Base-by-base conservation (phyloP, 768 basidiomycete species). In the Pleurotus tuoliensis region DNA sequence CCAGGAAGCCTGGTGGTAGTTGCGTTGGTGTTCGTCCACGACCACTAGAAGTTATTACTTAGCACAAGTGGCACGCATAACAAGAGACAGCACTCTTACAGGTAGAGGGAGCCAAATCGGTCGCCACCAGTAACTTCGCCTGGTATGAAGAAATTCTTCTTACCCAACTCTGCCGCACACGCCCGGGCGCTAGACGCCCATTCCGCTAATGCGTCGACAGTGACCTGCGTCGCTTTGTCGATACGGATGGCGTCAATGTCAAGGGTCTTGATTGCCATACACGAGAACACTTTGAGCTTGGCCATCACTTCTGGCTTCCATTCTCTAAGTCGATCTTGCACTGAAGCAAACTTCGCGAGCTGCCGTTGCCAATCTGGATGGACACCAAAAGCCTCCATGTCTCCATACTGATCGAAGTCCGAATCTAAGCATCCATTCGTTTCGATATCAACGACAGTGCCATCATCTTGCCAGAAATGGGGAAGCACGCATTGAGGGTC, bases 331-430 rank as follows among this genome's bases (percentile, higher is more conserved):
- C 94, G 91, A 69, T 97, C 94, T 67, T 97, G 94, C 3, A 96
- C 94, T 56, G 94, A 95, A 38, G 94, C 93, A 70, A 96, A 96
- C 67, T 97, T 97, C 62, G 92, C 84, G 18, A 97, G 75, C 69
- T 97, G 90, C 79, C 94, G 94, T 66, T 96, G 83, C 90, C 86
- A 94, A 73, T 92, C 88, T 45, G 90, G 91, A 72, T 92, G 90
- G 27, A 97, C 94, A 87, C 94, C 94, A 67, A 96, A 96, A 60
- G 94, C 94, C 70, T 97, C 94, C 84, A 93, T 92, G 73, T 97
- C 94, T 60, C 94, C 94, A 63, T 90, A 97, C 59, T 96, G 94
- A 71, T 97, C 94, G 63, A 96, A 95, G 59, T 94, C 92, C 15
- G 91, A 94, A 12, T 72, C 67, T 60, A 86, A 75, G 69, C 94